Percentiles rank a stretch among this genome's conserved stretches.
These are phyloP conservation scores for Rhizophora mangle DNA, from an alignment of 345 rosid species.

Conservation along the genomic window DNA sequence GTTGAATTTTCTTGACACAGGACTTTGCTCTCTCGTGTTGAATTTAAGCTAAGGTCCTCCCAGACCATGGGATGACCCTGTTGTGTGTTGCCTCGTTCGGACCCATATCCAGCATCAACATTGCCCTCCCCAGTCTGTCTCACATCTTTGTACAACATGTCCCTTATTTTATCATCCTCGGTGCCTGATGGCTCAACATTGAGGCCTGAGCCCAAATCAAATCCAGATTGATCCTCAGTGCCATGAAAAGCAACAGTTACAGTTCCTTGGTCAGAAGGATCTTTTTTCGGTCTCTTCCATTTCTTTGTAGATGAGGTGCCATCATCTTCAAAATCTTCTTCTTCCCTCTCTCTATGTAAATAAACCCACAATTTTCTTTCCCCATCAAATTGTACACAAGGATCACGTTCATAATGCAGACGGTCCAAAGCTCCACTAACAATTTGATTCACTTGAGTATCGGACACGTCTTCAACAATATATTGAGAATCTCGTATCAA, in stretches of 20 bases:
- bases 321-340: conserved; percentile 99
- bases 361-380: conserved; percentile 98
- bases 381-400: conserved; percentile 89
- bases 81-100: conserved; percentile 33
- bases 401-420: conserved; percentile 97
- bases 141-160: conserved; percentile 34
- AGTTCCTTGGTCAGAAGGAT: conserved; percentile 67
- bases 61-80: conserved; percentile 55
- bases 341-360: conserved; percentile 92
- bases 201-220: conserved; percentile 64
- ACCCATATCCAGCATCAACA: conserved; percentile 38
- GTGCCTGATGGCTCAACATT: conserved; percentile 50
- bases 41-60: conserved; percentile 52
- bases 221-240: conserved; percentile 55
- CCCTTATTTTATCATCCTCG: conserved; percentile 46
- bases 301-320: conserved; percentile 99
- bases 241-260: conserved; percentile 63
- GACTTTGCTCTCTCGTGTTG: conserved; percentile 52
- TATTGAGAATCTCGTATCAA: conserved; percentile 92
- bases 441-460: conserved; percentile 87
- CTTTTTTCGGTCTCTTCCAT: conserved; percentile 98
- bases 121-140: conserved; percentile 50
- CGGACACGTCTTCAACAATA: conserved; percentile 88
- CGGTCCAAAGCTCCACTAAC: conserved; percentile 99
- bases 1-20: conserved; percentile 83